These are phyloP conservation scores for Canna indica DNA, from an alignment of 176 grass and related monocot species.

Conservation along the genomic window DNA sequence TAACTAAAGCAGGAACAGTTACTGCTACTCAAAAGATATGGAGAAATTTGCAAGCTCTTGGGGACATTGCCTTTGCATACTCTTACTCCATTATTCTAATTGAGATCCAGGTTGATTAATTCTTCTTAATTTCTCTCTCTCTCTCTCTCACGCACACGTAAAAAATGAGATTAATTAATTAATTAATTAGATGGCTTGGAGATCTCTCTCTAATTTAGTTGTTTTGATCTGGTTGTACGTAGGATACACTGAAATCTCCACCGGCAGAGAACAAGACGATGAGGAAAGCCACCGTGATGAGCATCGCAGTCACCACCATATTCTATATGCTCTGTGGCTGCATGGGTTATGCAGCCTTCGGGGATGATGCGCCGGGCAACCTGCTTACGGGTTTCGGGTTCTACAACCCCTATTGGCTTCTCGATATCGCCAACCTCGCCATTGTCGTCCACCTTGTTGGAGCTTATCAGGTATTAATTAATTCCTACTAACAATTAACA, in stretches of 20 bases:
- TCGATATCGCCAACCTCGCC: slow-evolving; percentile 48
- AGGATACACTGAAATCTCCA: slow-evolving; percentile 51
- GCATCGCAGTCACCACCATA: slow-evolving; percentile 25
- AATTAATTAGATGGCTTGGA: background rate
- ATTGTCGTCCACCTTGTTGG: slow-evolving; percentile 53
- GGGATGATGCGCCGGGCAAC: slow-evolving; percentile 35
- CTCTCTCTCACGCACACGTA: background rate
- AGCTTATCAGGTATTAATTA: slow-evolving; percentile 39
- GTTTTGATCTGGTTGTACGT: background rate
- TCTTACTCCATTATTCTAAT: slow-evolving; percentile 57
- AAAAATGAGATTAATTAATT: background rate
- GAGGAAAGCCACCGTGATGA: slow-evolving; percentile 31
- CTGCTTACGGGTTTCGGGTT: slow-evolving; percentile 54
- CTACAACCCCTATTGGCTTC: slow-evolving; percentile 52
- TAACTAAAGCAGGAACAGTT: slow-evolving; percentile 31
- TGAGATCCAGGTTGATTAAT: slow-evolving; percentile 36
- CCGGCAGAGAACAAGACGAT: slow-evolving; percentile 42
- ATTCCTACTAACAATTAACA: background rate
- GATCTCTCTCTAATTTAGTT: background rate
- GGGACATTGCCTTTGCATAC: slow-evolving; percentile 62
- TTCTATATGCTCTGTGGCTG: slow-evolving; percentile 53
- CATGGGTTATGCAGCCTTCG: slow-evolving; percentile 54
- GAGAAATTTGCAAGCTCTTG: slow-evolving; percentile 44
- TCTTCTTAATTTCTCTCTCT: background rate
- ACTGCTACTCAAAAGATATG: slow-evolving; percentile 42